Evolutionary conservation across 2,329 filamentous ascomycete species (phyloP), one percentile per base, ranked within the genome.

Genomic region (Cladophialophora immunda): DNA sequence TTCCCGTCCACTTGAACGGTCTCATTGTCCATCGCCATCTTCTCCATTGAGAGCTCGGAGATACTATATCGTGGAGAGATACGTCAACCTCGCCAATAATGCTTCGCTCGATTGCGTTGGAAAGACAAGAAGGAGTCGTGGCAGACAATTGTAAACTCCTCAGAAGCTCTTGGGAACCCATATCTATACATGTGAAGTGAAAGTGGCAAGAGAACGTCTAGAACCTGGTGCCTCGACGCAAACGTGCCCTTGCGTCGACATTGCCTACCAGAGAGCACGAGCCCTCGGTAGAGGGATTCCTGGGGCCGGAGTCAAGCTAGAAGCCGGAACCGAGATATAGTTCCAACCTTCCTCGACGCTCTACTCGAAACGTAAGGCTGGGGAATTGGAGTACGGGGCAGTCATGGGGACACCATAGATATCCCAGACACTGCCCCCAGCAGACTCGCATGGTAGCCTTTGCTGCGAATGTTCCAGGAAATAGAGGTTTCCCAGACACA

Each of bases 271-370:
- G 15, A 17, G 41, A 17, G 13, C 19, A 47, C 19, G 41, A 47
- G 13, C 15, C 19, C 19, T 47, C 41, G 19, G 5, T 47, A 11
- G 4, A 47, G 15, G 29, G 29, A 30, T 30, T 30, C 29, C 29
- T 30, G 29, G 29, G 29, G 29, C 8, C 29, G 29, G 29, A 30
- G 41, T 47, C 41, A 47, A 47, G 41, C 41, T 22, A 47, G 41
- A 47, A n/a, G 41, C 41, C 41, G 41, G 41, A 47, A 47, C 41
- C 41, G 41, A 22, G 41, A 47, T 47, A 47, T 47, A 47, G 41
- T 47, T 47, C 41, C 41, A 47, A 69, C 74, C 11, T 30, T 30
- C 8, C 4, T 30, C 29, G 29, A 30, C 29, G 29, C 29, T 30
- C 8, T 4, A 30, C 29, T 4, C 29, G 29, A 30, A 30, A 30